These are phyloP conservation scores for Vaccinium myrtillus DNA, from an alignment of 148 eudicot genomes.

Conservation along the genomic window DNA sequence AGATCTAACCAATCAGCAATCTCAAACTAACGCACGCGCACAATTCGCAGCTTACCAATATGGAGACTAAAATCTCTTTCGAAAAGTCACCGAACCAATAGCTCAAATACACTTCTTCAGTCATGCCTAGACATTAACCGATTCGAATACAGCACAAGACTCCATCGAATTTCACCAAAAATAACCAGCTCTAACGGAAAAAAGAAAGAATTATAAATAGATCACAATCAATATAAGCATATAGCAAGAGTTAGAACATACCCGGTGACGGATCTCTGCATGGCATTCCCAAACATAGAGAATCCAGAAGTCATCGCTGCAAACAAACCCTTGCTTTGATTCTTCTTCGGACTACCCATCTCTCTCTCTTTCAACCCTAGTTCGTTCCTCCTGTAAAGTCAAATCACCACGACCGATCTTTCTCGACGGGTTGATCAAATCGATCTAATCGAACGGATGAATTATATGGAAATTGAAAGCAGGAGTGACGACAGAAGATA, in stretches of 20 bases:
- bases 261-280: slow-evolving; percentile 85
- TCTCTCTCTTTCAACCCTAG: slow-evolving; percentile 33
- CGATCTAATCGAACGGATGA: neutral
- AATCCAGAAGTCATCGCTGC: slow-evolving; percentile 58
- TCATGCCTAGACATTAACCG: neutral
- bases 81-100: neutral
- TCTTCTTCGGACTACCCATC: slow-evolving; percentile 51
- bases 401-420: neutral
- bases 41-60: neutral
- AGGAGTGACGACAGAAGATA: neutral
- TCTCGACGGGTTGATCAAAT: neutral
- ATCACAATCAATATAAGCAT: neutral
- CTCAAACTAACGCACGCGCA: neutral
- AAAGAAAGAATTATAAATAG: neutral
- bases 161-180: neutral
- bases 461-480: neutral
- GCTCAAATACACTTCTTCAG: neutral
- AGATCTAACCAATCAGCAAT: neutral
- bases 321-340: slow-evolving; percentile 54
- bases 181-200: neutral
- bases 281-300: slow-evolving; percentile 63
- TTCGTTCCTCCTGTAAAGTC: neutral
- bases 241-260: slow-evolving; percentile 14
- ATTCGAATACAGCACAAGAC: neutral
- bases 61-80: neutral